Percentiles rank a stretch among this genome's conserved stretches.
Conservation (phyloP, 2,329 filamentous ascomycete species). For the Aspergillus luchuensis region DNA sequence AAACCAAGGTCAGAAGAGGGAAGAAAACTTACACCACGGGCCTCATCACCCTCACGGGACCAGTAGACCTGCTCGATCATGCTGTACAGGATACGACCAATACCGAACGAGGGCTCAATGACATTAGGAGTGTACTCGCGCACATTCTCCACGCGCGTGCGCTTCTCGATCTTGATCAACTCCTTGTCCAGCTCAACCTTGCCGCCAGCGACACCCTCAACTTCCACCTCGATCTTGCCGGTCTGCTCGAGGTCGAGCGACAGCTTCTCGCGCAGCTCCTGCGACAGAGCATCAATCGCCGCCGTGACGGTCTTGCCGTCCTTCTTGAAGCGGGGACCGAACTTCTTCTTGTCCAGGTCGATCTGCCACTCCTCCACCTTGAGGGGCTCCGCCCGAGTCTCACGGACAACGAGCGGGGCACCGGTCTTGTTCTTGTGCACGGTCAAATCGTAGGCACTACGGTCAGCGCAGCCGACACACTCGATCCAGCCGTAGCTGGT, state of each 20-base stretch:
- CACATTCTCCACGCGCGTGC: conserved; percentile 77
- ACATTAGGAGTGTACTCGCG: conserved; percentile 94
- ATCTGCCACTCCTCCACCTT: conserved; percentile 84
- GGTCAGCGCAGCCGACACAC: conserved; percentile 94
- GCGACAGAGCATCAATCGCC: conserved; percentile 72
- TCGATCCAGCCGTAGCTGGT: conserved; percentile 97
- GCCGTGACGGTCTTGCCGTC: conserved; percentile 83
- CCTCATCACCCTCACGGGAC: conserved; percentile 81
- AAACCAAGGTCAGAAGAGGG: neutral
- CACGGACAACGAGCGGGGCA: conserved; percentile 78
- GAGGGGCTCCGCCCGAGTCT: conserved; percentile 75
- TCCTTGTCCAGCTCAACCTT: conserved; percentile 80
- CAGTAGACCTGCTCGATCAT: conserved; percentile 96
- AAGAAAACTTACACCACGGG: conserved; percentile 71
- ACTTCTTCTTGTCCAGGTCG: conserved; percentile 91
- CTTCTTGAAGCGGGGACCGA: conserved; percentile 94
- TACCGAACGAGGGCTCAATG: conserved; percentile 96
- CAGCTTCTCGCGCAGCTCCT: conserved; percentile 79
- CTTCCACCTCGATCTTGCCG: conserved; percentile 76
- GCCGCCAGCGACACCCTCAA: conserved; percentile 66
- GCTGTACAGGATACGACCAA: conserved; percentile 89
- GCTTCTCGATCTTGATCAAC: conserved; percentile 79
- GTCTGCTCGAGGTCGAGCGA: conserved; percentile 71
- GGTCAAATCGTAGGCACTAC: conserved; percentile 89
- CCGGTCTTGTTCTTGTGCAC: conserved; percentile 94